Percentiles rank a stretch among this genome's conserved stretches.
phyloP scores from a whole-genome alignment of 164 flowering plant species.

The Tinospora cordifolia region DNA sequence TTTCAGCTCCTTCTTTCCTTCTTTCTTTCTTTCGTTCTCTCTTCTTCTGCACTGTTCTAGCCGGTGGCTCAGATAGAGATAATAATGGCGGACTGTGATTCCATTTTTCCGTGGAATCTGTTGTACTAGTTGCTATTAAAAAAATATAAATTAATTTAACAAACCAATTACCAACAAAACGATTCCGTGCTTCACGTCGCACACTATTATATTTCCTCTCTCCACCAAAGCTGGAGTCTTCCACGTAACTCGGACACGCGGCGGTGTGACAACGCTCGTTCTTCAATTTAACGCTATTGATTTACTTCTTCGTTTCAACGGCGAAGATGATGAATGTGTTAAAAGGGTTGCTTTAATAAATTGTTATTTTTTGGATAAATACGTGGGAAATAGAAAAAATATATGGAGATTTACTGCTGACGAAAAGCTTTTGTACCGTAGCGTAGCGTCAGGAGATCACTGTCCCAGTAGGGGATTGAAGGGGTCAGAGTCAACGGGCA shows the following conservation, averaged over 20 bases:
- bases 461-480: neutral
- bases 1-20: neutral
- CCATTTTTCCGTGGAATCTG: neutral
- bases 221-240: neutral
- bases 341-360: too few species aligned
- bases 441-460: neutral
- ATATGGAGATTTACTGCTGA: too few species aligned
- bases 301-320: too few species aligned
- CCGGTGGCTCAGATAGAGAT: neutral
- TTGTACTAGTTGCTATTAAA: slow-evolving; percentile 1
- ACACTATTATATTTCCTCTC: neutral
- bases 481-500: neutral
- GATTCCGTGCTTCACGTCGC: neutral
- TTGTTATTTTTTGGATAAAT: too few species aligned
- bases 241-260: neutral
- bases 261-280: neutral
- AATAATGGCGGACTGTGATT: slow-evolving; percentile 3
- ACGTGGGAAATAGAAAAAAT: neutral
- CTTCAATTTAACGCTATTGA: too few species aligned
- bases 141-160: neutral
- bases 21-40: too few species aligned
- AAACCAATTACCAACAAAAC: neutral
- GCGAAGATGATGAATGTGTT: too few species aligned
- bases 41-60: too few species aligned
- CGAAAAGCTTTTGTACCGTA: neutral